phyloP scores from a whole-genome alignment of 2,329 filamentous ascomycete species.

The Leptographium radiaticola region DNA sequence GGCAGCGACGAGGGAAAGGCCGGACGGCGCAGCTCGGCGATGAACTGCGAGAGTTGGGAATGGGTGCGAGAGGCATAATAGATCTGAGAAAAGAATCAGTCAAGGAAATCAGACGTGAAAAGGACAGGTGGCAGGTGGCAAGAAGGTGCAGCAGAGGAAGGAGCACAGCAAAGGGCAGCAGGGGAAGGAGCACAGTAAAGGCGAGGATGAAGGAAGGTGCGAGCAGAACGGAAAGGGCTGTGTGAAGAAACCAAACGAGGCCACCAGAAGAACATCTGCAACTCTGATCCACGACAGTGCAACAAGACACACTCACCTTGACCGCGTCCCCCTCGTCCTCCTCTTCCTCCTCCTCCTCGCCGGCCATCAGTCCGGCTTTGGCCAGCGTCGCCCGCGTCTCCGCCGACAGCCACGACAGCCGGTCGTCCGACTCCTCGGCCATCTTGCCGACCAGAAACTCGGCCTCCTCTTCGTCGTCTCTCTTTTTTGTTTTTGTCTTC shows the following conservation, averaged over 20 bases:
- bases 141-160: not conserved
- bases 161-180: not conserved
- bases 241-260: not conserved
- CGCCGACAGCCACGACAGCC: conserved; percentile 49
- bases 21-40: conserved; percentile 70
- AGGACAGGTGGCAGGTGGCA: not conserved
- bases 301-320: conserved; percentile 37
- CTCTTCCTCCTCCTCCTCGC: conserved; percentile 24
- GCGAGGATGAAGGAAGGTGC: too few relatives aligned
- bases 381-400: conserved; percentile 65
- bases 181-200: too few relatives aligned
- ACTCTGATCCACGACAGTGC: not conserved
- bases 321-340: conserved; percentile 44
- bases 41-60: conserved; percentile 82
- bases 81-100: conserved; percentile 29
- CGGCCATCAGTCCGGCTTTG: conserved; percentile 39
- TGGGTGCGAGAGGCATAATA: conserved; percentile 90
- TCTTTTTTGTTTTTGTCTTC: conserved; percentile 23
- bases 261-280: not conserved
- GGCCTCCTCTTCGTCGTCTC: conserved; percentile 38
- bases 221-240: not conserved
- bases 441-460: conserved; percentile 57
- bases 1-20: conserved; percentile 60
- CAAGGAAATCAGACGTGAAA: not conserved
- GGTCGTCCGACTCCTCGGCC: conserved; percentile 18